A percentile compares a stretch with the other conserved stretches of the same genome.
These are phyloP conservation scores for Chytridiales sp. DNA, from an alignment of 371 early-diverging fungal genomes.

Conservation along the genomic window DNA sequence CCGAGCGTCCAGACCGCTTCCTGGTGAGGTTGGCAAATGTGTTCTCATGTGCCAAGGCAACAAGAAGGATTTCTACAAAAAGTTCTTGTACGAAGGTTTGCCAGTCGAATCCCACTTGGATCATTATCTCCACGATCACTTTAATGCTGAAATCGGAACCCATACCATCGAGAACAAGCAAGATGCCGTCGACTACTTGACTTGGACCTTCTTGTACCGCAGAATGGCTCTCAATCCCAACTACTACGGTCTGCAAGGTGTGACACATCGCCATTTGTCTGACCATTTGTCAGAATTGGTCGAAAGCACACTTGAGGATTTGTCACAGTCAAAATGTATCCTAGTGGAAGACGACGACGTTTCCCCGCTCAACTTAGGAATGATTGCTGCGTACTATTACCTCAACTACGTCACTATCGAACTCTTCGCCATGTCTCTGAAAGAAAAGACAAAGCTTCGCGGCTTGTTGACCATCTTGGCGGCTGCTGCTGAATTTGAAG, in stretches of 20 bases:
- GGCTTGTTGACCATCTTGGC: conserved; percentile 90
- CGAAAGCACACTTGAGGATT: conserved; percentile 82
- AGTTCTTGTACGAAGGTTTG: conserved; percentile 91
- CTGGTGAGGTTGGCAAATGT: conserved; percentile 71
- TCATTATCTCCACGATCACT: conserved; percentile 82
- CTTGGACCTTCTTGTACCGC: conserved; percentile 96
- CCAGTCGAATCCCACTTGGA: conserved; percentile 94
- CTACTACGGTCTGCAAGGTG: conserved; percentile 90
- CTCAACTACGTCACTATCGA: conserved; percentile 92
- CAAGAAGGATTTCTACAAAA: conserved; percentile 95
- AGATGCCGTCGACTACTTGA: conserved; percentile 96
- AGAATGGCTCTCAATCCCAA: conserved; percentile 94
- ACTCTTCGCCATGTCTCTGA: conserved; percentile 84
- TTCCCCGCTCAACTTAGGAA: conserved; percentile 86
- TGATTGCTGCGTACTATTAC: conserved; percentile 96
- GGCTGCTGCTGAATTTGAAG: conserved; percentile 89
- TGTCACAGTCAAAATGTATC: conserved; percentile 87
- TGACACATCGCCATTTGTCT: conserved; percentile 81
- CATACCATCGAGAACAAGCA: conserved; percentile 94
- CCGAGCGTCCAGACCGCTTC: conserved; percentile 71
- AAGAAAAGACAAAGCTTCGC: conserved; percentile 79
- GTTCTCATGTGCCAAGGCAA: conserved; percentile 89
- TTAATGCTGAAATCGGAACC: conserved; percentile 94
- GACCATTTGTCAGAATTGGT: conserved; percentile 94
- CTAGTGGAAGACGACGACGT: conserved; percentile 79